A percentile compares a stretch with the other conserved stretches of the same genome.
Evolutionary conservation across 148 eudicot genomes (phyloP).

Genomic region (Rhododendron kiyosumense): DNA sequence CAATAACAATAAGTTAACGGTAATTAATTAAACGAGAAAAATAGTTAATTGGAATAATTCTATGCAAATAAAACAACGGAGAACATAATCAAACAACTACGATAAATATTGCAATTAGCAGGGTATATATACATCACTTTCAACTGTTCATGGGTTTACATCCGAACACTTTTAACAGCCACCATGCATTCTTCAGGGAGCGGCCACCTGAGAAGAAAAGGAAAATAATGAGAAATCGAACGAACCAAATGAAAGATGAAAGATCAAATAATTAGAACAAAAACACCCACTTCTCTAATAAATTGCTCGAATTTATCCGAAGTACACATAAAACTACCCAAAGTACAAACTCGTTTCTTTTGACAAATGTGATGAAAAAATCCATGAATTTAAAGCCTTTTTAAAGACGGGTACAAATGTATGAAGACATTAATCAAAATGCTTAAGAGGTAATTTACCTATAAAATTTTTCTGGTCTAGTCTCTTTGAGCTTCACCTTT

Average conservation of each 20-base stretch:
- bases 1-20: no score
- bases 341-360: not conserved
- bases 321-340: not conserved
- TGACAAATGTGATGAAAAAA: not conserved
- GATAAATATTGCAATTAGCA: not conserved
- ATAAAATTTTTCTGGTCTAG: not conserved
- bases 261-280: not conserved
- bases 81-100: no score
- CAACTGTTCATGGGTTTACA: not conserved
- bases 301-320: not conserved
- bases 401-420: not conserved
- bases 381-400: not conserved
- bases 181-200: not conserved
- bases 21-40: no score
- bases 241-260: not conserved
- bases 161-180: not conserved
- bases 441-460: not conserved
- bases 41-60: no score
- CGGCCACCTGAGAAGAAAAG: not conserved
- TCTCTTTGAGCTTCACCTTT: not conserved
- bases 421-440: not conserved
- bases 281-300: not conserved
- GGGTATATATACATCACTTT: not conserved
- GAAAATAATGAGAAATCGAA: not conserved
- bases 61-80: no score